These are phyloP conservation scores for Solanum lignicaule DNA, from an alignment of 257 asterid genomes.

Conservation along the genomic window DNA sequence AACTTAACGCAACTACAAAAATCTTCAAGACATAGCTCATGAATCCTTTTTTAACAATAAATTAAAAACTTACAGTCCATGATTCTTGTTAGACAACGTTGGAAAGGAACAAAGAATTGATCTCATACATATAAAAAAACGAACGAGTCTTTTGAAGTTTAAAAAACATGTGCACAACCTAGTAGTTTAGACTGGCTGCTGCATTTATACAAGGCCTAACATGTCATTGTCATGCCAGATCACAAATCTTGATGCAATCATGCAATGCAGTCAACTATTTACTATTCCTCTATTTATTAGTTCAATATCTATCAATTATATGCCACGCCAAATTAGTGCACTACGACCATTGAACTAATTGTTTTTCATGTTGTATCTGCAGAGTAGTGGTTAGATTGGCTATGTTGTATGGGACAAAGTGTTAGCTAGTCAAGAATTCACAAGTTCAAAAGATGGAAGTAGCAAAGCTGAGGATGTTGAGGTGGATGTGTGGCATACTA, in stretches of 20 bases:
- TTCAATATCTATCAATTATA: neutral
- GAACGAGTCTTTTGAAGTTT: neutral
- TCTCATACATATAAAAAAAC: neutral
- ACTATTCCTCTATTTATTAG: neutral
- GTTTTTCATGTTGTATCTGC: neutral
- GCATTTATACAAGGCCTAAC: neutral
- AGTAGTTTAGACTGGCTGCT: neutral
- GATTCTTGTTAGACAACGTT: neutral
- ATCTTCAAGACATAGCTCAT: neutral
- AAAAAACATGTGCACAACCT: neutral
- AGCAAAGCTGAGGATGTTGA: neutral
- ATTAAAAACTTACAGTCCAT: neutral
- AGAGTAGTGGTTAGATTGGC: neutral
- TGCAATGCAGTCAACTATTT: neutral
- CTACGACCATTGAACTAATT: neutral
- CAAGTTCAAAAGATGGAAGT: neutral
- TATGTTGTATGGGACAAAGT: neutral
- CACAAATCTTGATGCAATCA: neutral
- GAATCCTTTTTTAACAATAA: neutral
- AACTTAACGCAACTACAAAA: neutral
- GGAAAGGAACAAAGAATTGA: neutral
- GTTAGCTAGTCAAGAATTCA: neutral
- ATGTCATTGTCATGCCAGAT: neutral
- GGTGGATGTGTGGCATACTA: neutral
- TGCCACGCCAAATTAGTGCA: neutral